phyloP scores from a whole-genome alignment of 2,329 filamentous ascomycete species.

The Pseudogymnoascus sp. region DNA sequence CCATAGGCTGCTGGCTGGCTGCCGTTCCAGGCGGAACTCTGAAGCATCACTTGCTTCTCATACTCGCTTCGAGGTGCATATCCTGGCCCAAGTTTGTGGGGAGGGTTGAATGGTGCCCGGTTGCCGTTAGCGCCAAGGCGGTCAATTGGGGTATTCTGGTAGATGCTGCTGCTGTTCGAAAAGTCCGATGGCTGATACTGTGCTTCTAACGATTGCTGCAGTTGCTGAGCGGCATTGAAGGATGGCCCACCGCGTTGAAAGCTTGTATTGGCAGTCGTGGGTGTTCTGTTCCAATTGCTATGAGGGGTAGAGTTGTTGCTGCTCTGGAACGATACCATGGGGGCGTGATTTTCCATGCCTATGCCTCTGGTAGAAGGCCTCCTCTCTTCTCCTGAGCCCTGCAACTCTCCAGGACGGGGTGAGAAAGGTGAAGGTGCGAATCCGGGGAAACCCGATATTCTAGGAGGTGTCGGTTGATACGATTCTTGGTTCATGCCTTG shows the following conservation, averaged over 20 bases:
- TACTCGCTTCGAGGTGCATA: slow-evolving; percentile 24
- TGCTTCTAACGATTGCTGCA: slow-evolving; percentile 21
- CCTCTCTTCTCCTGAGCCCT: background rate
- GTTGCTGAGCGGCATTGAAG: background rate
- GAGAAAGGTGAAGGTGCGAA: slow-evolving; percentile 40
- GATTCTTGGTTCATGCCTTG: slow-evolving; percentile 14
- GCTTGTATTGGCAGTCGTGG: slow-evolving; percentile 29
- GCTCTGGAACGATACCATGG: slow-evolving; percentile 16
- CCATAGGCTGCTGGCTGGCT: slow-evolving; percentile 17
- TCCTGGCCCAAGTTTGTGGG: background rate
- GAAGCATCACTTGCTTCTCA: slow-evolving; percentile 24
- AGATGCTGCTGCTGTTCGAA: slow-evolving; percentile 45
- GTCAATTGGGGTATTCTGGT: slow-evolving; percentile 38
- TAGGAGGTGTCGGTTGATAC: slow-evolving; percentile 26
- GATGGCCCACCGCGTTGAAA: slow-evolving; percentile 12
- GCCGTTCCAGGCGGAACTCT: slow-evolving; percentile 25
- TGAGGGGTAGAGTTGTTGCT: slow-evolving; percentile 13
- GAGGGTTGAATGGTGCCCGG: background rate
- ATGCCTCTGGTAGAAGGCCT: background rate
- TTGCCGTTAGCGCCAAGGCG: background rate
- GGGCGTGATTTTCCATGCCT: background rate
- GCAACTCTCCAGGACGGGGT: slow-evolving; percentile 33
- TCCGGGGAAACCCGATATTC: slow-evolving; percentile 33
- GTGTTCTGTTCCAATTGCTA: slow-evolving; percentile 10
- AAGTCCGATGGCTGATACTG: slow-evolving; percentile 32